Conservation (phyloP, 768 basidiomycete species). For the Phylloporus sp. region DNA sequence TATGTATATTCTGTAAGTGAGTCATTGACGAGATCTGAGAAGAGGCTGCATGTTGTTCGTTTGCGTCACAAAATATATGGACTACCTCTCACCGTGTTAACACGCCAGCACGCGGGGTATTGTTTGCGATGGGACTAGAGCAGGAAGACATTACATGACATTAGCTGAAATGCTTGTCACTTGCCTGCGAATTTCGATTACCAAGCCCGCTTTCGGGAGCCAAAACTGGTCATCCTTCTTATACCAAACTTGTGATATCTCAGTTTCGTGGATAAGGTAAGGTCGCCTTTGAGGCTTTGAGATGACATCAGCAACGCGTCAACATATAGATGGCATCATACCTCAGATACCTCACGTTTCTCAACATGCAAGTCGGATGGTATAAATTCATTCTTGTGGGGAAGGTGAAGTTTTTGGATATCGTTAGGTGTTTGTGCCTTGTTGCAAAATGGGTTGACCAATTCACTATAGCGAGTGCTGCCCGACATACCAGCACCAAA, state of each 20-base stretch:
- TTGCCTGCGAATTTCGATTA: slow-evolving; percentile 75
- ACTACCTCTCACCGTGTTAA: slow-evolving; percentile 55
- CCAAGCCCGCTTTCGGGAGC: slow-evolving; percentile 82
- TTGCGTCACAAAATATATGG: not conserved
- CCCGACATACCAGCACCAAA: slow-evolving; percentile 43
- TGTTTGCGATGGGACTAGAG: slow-evolving; percentile 52
- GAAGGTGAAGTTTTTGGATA: slow-evolving; percentile 69
- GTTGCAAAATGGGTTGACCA: slow-evolving; percentile 2
- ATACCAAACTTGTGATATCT: slow-evolving; percentile 80
- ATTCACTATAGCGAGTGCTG: not conserved
- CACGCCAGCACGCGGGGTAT: slow-evolving; percentile 65
- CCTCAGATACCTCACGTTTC: slow-evolving; percentile 64
- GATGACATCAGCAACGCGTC: not conserved
- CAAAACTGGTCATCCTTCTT: slow-evolving; percentile 98
- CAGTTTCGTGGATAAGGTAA: slow-evolving; percentile 67
- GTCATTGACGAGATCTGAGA: slow-evolving; percentile 82
- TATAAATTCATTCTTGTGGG: slow-evolving; percentile 86
- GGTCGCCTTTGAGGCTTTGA: slow-evolving; percentile 72
- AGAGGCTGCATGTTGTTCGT: slow-evolving; percentile 48
- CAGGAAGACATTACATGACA: not conserved
- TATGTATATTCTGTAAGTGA: slow-evolving; percentile 88
- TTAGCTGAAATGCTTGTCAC: slow-evolving; percentile 5
- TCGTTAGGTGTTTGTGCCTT: slow-evolving; percentile 65
- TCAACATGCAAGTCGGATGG: slow-evolving; percentile 83
- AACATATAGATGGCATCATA: slow-evolving; percentile 26